These are phyloP conservation scores for Candida insectalens DNA, from an alignment of 805 yeast genomes.

Conservation along the genomic window DNA sequence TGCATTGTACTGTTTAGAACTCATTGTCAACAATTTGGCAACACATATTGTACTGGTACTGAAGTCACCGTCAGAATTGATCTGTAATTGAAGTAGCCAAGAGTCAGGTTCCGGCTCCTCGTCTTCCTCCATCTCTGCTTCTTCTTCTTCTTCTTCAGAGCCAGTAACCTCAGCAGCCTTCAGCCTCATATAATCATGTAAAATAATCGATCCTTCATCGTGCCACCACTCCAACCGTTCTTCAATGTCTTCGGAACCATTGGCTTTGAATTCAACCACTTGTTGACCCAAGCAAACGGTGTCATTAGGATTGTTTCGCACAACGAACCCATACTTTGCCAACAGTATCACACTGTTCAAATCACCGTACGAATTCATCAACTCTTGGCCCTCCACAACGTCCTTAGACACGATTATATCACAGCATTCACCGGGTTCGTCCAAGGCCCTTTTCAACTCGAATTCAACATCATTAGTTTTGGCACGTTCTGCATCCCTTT, in stretches of 20 bases:
- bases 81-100: conserved; percentile 1
- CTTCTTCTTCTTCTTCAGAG: conserved; percentile 6
- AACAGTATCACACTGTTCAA: conserved; percentile 55
- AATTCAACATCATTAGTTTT: conserved; percentile 12
- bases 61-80: conserved; percentile 12
- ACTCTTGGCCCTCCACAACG: conserved; percentile 43
- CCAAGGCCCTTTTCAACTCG: conserved; percentile 24
- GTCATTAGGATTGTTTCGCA: conserved; percentile 44
- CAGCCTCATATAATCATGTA: conserved; percentile 9
- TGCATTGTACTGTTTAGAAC: not conserved
- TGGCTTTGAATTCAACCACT: conserved; percentile 12
- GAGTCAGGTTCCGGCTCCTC: conserved; percentile 4
- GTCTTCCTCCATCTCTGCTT: conserved; percentile 3
- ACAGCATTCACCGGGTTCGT: conserved; percentile 48
- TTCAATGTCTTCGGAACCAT: conserved; percentile 10
- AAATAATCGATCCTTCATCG: conserved; percentile 11
- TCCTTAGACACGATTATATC: conserved; percentile 47
- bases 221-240: conserved; percentile 18
- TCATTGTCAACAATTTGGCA: not conserved
- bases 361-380: conserved; percentile 80
- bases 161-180: conserved; percentile 6
- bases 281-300: conserved; percentile 49
- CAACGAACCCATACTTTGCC: conserved; percentile 72
- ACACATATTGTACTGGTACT: not conserved
- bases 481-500: conserved; percentile 15